Evolutionary conservation across 805 yeast genomes (phyloP).

Genomic region (Myxozyma neglecta): DNA sequence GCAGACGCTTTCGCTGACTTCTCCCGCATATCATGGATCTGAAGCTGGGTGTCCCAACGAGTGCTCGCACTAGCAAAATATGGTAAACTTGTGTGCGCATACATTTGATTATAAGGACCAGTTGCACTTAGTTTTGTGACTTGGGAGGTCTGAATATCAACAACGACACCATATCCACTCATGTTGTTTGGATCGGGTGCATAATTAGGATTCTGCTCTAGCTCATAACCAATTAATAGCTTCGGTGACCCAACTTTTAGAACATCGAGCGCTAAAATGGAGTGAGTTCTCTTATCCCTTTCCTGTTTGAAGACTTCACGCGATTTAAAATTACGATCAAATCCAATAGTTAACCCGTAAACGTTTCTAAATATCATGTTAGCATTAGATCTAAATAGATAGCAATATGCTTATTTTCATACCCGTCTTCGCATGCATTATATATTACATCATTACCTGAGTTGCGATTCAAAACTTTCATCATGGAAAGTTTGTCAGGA

Average conservation of each 20-base stretch:
- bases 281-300: neutral
- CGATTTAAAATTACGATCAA: neutral
- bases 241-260: neutral
- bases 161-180: neutral
- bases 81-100: slow-evolving; percentile 1
- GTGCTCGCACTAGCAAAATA: neutral
- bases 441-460: neutral
- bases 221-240: slow-evolving; percentile 4
- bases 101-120: neutral
- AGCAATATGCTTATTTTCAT: neutral
- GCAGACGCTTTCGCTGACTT: neutral
- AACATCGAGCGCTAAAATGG: neutral
- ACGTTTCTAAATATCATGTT: neutral
- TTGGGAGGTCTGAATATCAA: neutral
- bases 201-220: neutral
- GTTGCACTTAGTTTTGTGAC: neutral
- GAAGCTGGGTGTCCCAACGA: neutral
- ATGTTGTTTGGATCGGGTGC: neutral
- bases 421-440: neutral
- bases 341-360: neutral
- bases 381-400: neutral
- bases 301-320: neutral
- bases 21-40: neutral
- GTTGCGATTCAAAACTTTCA: neutral
- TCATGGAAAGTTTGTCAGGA: neutral